Conservation (phyloP, 495 filamentous ascomycete genomes). For the Aspergillus cristatus region DNA sequence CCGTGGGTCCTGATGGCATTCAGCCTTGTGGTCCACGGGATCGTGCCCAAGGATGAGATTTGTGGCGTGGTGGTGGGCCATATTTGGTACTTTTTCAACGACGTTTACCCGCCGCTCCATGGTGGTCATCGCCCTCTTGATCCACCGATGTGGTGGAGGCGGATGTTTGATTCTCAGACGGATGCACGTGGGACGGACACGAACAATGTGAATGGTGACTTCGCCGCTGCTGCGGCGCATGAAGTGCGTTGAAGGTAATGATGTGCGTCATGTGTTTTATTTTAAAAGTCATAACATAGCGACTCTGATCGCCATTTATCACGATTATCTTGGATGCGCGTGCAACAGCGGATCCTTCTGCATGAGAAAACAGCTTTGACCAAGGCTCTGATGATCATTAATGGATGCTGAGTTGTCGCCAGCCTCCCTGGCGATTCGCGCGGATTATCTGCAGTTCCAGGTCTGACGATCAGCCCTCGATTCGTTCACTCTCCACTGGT, state of each 20-base stretch:
- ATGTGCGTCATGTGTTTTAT: neutral
- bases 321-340: too few species aligned
- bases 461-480: too few species aligned
- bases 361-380: too few species aligned
- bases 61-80: slow-evolving; percentile 90
- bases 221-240: slow-evolving; percentile 31
- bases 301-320: slow-evolving; percentile 1
- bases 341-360: too few species aligned
- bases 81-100: slow-evolving; percentile 96
- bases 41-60: slow-evolving; percentile 89
- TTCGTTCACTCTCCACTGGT: too few species aligned
- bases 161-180: slow-evolving; percentile 59
- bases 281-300: neutral
- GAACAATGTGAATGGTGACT: slow-evolving; percentile 25
- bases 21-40: slow-evolving; percentile 74
- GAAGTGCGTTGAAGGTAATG: slow-evolving; percentile 25
- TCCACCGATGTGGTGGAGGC: slow-evolving; percentile 84
- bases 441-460: too few species aligned
- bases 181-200: slow-evolving; percentile 16
- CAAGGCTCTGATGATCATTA: too few species aligned
- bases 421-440: too few species aligned
- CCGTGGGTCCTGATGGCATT: slow-evolving; percentile 96
- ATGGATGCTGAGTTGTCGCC: too few species aligned
- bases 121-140: slow-evolving; percentile 79
- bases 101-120: slow-evolving; percentile 89